These are phyloP conservation scores for Tritrichomonas musculus DNA, from an alignment of 208 protist genomes.

Conservation along the genomic window DNA sequence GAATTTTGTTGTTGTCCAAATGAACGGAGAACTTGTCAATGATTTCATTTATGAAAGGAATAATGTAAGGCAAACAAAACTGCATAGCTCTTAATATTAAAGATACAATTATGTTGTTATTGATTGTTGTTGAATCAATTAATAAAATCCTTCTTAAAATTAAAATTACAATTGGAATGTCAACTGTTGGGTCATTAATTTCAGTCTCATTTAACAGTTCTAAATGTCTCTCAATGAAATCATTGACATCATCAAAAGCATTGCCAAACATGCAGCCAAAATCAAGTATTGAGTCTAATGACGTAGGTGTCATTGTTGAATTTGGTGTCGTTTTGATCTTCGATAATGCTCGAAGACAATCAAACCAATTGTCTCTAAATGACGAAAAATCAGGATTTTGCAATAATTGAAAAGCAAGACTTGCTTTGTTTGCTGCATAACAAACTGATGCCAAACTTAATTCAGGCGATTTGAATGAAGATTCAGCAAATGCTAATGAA, in stretches of 20 bases:
- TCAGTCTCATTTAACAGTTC: background rate
- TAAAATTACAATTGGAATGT: background rate
- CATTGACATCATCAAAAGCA: background rate
- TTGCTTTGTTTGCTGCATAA: conserved; percentile 3
- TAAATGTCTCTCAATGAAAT: background rate
- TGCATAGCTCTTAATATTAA: background rate
- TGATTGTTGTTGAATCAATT: background rate
- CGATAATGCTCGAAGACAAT: background rate
- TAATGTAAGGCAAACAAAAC: background rate
- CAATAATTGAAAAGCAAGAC: background rate
- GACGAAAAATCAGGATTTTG: background rate
- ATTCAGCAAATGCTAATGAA: background rate
- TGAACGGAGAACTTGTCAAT: background rate
- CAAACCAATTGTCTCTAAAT: background rate
- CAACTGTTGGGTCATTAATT: background rate
- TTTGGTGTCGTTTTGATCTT: background rate
- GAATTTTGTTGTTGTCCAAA: background rate
- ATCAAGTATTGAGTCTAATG: background rate
- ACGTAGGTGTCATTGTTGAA: background rate
- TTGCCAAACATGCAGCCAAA: background rate
- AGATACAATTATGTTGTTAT: background rate
- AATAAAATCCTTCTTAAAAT: background rate
- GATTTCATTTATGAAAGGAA: background rate
- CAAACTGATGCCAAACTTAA: background rate
- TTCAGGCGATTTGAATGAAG: background rate